A percentile compares a stretch with the other conserved stretches of the same genome.
These are phyloP conservation scores for Plantago major DNA, from an alignment of 257 asterid species.

Conservation along the genomic window DNA sequence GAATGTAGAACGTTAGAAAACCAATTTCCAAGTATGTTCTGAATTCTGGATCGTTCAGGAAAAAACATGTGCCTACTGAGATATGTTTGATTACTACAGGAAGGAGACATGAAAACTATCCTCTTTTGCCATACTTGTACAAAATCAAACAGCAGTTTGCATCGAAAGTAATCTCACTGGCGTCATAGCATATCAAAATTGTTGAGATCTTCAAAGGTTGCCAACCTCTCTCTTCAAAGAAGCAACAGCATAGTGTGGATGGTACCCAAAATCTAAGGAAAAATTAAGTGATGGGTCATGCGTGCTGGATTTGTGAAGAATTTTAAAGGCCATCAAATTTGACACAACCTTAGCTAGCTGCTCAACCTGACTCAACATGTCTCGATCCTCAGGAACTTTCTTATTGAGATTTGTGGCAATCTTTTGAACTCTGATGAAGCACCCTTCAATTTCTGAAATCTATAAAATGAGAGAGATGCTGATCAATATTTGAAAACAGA, in stretches of 20 bases:
- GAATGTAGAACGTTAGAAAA: too few species aligned
- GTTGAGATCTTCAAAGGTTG: not conserved
- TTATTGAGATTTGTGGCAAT: constrained; percentile 59
- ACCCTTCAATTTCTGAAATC: too few species aligned
- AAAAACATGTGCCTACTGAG: too few species aligned
- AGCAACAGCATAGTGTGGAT: constrained; percentile 81
- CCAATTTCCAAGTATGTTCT: too few species aligned
- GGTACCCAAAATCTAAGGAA: constrained; percentile 72
- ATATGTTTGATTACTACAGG: too few species aligned
- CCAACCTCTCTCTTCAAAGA: constrained; percentile 34
- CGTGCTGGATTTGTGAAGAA: constrained; percentile 61
- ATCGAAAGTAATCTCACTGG: too few species aligned
- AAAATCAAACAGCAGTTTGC: too few species aligned
- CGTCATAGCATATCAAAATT: not conserved
- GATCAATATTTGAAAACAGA: too few species aligned
- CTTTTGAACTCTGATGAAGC: constrained; percentile 78
- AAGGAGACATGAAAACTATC: too few species aligned
- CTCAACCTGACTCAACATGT: constrained; percentile 59
- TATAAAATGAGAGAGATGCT: too few species aligned
- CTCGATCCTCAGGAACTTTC: constrained; percentile 52
- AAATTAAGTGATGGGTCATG: constrained; percentile 71
- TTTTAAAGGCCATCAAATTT: constrained; percentile 63
- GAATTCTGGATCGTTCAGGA: too few species aligned
- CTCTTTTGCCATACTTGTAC: too few species aligned
- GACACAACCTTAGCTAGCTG: constrained; percentile 76